Percentiles rank a stretch among this genome's conserved stretches.
phyloP scores from a whole-genome alignment of 345 rosid genomes.

The Physaria fendleri region DNA sequence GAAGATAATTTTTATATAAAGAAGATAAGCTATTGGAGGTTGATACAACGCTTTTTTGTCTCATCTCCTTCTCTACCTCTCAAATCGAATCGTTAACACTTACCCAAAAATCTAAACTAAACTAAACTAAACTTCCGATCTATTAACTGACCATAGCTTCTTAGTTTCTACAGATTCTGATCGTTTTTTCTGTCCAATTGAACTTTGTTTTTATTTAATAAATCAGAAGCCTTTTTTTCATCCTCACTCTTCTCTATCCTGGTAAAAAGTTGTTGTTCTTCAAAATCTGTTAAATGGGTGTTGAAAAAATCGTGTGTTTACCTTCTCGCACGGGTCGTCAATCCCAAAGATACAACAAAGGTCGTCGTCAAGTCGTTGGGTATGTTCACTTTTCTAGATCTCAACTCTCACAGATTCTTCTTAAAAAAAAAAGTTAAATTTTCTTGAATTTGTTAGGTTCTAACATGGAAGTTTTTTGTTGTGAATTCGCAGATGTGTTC shows the following conservation, averaged over 20 bases:
- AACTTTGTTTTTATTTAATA: not conserved
- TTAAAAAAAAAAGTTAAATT: not conserved
- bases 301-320: constrained; percentile 47
- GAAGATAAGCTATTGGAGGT: constrained; percentile 30
- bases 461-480: not conserved
- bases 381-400: constrained; percentile 28
- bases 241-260: not conserved
- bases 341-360: constrained; percentile 66
- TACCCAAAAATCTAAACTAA: constrained; percentile 1
- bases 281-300: constrained; percentile 12
- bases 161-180: constrained; percentile 16
- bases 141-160: not conserved
- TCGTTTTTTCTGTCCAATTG: constrained; percentile 12
- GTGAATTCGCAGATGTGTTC: constrained; percentile 59
- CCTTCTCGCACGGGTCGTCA: constrained; percentile 73
- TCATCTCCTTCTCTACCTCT: constrained; percentile 7
- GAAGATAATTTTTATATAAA: constrained; percentile 31
- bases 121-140: constrained; percentile 4
- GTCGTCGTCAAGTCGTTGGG: constrained; percentile 95
- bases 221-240: not conserved
- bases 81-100: constrained; percentile 18
- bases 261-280: constrained; percentile 3
- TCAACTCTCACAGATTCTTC: not conserved
- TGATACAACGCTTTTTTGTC: constrained; percentile 28
- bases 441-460: constrained; percentile 11